Evolutionary conservation across 2,329 filamentous ascomycete genomes (phyloP).

Genomic region (Lachnellula suecica): DNA sequence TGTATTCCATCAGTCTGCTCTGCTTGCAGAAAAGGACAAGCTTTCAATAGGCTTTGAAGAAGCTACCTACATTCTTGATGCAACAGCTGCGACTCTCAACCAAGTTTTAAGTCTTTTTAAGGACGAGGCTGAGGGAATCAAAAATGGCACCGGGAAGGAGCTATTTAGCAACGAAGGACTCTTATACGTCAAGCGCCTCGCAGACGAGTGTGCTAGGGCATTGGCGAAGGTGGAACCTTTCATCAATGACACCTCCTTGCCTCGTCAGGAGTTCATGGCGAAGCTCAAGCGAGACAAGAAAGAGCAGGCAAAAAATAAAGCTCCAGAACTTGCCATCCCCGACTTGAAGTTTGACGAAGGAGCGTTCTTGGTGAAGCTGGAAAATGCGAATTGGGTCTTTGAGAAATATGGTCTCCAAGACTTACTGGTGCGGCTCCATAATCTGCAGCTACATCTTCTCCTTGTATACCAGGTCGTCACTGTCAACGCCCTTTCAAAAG

Average conservation of each 20-base stretch:
- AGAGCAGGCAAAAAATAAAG: not conserved
- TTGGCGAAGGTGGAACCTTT: constrained; percentile 15
- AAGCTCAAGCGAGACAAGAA: constrained; percentile 14
- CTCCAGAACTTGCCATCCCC: not conserved
- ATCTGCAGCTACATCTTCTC: constrained; percentile 25
- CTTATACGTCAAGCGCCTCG: constrained; percentile 20
- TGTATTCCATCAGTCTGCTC: constrained; percentile 20
- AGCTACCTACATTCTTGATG: constrained; percentile 18
- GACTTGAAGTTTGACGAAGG: constrained; percentile 17
- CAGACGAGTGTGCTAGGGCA: constrained; percentile 18
- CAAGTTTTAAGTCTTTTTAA: constrained; percentile 18
- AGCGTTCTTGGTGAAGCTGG: constrained; percentile 17
- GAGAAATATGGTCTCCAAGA: not conserved
- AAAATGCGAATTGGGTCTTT: constrained; percentile 17
- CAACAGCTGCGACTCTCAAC: constrained; percentile 19
- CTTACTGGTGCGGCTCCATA: constrained; percentile 15
- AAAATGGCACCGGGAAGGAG: constrained; percentile 1
- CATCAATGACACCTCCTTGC: constrained; percentile 11
- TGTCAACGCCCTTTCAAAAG: constrained; percentile 17
- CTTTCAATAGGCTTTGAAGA: constrained; percentile 15
- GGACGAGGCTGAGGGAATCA: constrained; percentile 1
- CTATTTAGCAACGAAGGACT: constrained; percentile 24
- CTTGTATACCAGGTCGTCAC: constrained; percentile 25
- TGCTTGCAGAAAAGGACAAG: constrained; percentile 3
- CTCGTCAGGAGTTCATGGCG: constrained; percentile 12